Percentiles rank a stretch among this genome's conserved stretches.
Evolutionary conservation across 148 eudicot genomes (phyloP).

Genomic region (Camellia granthamiana): DNA sequence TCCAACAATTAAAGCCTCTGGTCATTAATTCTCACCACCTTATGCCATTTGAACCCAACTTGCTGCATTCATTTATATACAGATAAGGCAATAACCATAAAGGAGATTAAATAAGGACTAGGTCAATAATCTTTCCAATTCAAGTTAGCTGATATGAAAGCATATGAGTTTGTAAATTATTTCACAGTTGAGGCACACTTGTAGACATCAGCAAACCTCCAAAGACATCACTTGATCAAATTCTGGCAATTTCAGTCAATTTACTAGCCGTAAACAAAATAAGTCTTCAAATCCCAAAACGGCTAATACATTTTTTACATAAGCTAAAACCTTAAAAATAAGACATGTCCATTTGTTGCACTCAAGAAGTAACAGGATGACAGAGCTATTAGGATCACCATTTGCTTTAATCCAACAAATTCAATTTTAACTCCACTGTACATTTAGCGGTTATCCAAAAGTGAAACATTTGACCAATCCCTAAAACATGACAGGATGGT

Average conservation of each 20-base stretch:
- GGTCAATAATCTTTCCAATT: slow-evolving; percentile 3
- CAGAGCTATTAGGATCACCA: neutral
- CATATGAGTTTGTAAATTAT: neutral
- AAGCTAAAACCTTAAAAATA: neutral
- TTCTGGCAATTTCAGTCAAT: neutral
- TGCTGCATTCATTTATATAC: neutral
- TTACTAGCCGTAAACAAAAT: neutral
- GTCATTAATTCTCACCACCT: neutral
- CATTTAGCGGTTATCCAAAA: no score
- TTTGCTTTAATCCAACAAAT: neutral
- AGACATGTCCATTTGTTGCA: neutral
- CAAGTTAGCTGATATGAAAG: neutral
- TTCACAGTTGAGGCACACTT: neutral
- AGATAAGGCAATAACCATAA: neutral
- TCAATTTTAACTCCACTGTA: no score
- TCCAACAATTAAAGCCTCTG: neutral
- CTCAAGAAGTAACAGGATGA: neutral
- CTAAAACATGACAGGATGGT: no score
- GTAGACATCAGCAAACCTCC: neutral
- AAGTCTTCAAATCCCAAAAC: neutral
- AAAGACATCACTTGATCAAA: neutral
- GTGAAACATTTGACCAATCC: no score
- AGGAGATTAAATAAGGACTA: neutral
- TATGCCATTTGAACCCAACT: neutral
- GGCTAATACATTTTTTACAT: neutral